Evolutionary conservation across 2,329 filamentous ascomycete species (phyloP).

Genomic region (Aspergillus phoenicis): DNA sequence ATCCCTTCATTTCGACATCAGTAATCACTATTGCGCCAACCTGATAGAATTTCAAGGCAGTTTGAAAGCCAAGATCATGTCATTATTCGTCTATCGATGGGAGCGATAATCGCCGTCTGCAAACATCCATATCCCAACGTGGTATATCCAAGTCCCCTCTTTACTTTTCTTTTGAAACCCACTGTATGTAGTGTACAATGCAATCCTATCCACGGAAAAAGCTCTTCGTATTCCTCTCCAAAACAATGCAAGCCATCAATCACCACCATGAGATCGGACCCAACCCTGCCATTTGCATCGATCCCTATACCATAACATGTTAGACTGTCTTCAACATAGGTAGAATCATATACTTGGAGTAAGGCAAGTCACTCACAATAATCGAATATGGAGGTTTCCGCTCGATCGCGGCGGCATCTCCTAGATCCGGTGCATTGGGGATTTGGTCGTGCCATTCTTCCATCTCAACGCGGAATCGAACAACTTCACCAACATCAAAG

Average conservation of each 20-base stretch:
- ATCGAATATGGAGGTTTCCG: constrained; percentile 60
- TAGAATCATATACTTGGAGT: not conserved
- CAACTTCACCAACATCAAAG: constrained; percentile 87
- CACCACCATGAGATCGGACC: constrained; percentile 52
- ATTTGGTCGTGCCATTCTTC: constrained; percentile 93
- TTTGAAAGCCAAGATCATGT: constrained; percentile 1
- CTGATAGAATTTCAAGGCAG: not conserved
- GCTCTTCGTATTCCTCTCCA: not conserved
- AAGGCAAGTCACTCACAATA: constrained; percentile 34
- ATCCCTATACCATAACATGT: constrained; percentile 36
- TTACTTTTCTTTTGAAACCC: not conserved
- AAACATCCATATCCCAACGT: not conserved
- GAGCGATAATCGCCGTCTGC: not conserved
- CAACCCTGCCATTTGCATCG: constrained; percentile 50
- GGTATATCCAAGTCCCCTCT: not conserved
- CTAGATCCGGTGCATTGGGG: constrained; percentile 67
- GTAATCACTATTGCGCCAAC: not conserved
- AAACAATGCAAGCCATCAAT: constrained; percentile 5
- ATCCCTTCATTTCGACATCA: constrained; percentile 3
- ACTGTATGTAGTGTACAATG: not conserved
- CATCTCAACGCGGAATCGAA: constrained; percentile 79
- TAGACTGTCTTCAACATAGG: constrained; percentile 9
- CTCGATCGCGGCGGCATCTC: constrained; percentile 59
- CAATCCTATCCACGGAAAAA: not conserved
- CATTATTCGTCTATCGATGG: constrained; percentile 12